Percentiles rank a stretch among this genome's conserved stretches.
These are phyloP conservation scores for Medakamo hakoo DNA, from an alignment of 139 green algal genomes.

Conservation along the genomic window DNA sequence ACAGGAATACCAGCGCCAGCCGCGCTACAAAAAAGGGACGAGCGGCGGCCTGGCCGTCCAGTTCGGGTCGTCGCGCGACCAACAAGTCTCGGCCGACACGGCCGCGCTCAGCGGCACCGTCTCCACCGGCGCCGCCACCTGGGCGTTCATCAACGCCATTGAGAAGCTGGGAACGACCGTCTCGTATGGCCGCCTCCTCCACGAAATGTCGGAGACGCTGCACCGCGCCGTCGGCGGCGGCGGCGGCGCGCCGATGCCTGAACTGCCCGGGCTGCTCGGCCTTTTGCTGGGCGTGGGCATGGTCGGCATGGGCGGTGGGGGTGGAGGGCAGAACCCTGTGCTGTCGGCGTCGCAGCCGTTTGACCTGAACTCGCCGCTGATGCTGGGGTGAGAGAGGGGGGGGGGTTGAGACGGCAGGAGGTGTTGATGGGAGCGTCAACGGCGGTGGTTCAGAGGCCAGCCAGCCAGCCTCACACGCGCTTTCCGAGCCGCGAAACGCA, in stretches of 20 bases:
- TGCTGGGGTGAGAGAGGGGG: not conserved
- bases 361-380: constrained; percentile 8
- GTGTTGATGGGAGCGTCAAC: not conserved
- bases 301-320: no score
- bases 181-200: constrained; percentile 17
- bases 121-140: constrained; percentile 64
- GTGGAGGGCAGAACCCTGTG: constrained; percentile 15
- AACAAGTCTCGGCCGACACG: constrained; percentile 38
- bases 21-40: constrained; percentile 27
- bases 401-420: not conserved
- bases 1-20: not conserved
- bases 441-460: no score
- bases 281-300: constrained; percentile 9
- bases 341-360: constrained; percentile 17
- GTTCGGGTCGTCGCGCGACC: constrained; percentile 51
- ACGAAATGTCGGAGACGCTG: constrained; percentile 18
- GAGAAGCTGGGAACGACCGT: constrained; percentile 13
- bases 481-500: no score
- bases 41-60: constrained; percentile 45
- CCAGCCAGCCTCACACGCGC: no score
- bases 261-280: constrained; percentile 2
- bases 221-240: not conserved
- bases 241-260: not conserved
- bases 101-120: constrained; percentile 19
- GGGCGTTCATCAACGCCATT: constrained; percentile 56